A percentile compares a stretch with the other conserved stretches of the same genome.
Conservation (phyloP, 140 eudicot genomes). For the Bidens hawaiensis region DNA sequence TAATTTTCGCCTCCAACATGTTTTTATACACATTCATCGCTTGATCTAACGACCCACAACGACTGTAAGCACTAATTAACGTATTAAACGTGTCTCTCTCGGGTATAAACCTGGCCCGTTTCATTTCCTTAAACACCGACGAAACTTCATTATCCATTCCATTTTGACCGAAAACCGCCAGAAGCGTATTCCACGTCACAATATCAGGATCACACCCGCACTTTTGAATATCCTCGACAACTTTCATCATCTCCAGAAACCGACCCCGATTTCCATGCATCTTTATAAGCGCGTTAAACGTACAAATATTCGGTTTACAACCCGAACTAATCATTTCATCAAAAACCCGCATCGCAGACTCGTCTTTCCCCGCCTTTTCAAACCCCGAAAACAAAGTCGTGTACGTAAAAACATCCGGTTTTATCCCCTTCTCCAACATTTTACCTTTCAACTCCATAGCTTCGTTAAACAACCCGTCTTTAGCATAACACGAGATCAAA, state of each 20-base stretch:
- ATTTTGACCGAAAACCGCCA: constrained; percentile 81
- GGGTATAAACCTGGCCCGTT: constrained; percentile 80
- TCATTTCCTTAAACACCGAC: constrained; percentile 82
- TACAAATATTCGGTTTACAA: constrained; percentile 85
- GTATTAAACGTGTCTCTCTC: constrained; percentile 93
- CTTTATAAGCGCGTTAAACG: constrained; percentile 73
- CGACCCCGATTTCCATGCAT: constrained; percentile 81
- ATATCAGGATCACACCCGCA: constrained; percentile 74
- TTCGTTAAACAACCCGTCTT: constrained; percentile 71
- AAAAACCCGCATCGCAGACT: constrained; percentile 63
- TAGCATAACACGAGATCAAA: constrained; percentile 76
- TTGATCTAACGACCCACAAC: constrained; percentile 82
- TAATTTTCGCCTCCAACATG: constrained; percentile 79
- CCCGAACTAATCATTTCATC: constrained; percentile 72
- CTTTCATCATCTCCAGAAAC: constrained; percentile 79
- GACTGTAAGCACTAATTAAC: constrained; percentile 77
- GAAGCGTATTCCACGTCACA: constrained; percentile 89
- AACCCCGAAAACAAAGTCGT: constrained; percentile 85
- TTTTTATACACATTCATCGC: constrained; percentile 72
- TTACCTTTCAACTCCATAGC: constrained; percentile 66
- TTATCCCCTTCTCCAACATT: constrained; percentile 66
- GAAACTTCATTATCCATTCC: constrained; percentile 83
- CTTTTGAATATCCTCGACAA: constrained; percentile 62
- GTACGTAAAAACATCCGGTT: constrained; percentile 88
- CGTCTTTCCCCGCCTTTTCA: constrained; percentile 91